A percentile compares a stretch with the other conserved stretches of the same genome.
Evolutionary conservation across 192 early-diverging fungal species (phyloP).

Genomic region (Linnemannia elongata): DNA sequence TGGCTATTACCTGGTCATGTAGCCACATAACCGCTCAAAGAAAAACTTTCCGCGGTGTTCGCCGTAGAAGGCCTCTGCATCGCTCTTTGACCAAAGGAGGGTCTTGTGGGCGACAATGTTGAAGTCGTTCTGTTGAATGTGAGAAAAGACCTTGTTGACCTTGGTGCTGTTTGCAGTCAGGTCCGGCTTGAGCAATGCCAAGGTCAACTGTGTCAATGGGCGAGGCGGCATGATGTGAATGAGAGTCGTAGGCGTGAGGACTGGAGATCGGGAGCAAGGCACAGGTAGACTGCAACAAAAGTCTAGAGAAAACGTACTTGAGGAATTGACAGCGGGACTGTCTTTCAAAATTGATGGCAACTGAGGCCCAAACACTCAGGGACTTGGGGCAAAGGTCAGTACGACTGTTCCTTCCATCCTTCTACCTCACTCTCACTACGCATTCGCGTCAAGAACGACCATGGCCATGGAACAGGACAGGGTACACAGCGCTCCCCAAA

Average conservation of each 20-base stretch:
- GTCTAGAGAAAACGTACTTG: too few relatives aligned
- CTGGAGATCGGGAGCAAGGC: background rate
- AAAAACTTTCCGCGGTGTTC: constrained; percentile 79
- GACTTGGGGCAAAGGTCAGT: background rate
- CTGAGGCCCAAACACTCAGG: background rate
- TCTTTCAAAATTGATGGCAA: constrained; percentile 3
- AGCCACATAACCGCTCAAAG: constrained; percentile 75
- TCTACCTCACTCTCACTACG: background rate
- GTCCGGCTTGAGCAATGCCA: constrained; percentile 83
- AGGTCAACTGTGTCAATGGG: constrained; percentile 64
- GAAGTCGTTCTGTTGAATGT: constrained; percentile 58
- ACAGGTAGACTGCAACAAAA: background rate
- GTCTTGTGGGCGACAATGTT: constrained; percentile 57
- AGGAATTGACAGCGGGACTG: background rate
- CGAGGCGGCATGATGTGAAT: constrained; percentile 33
- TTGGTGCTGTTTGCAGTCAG: constrained; percentile 70
- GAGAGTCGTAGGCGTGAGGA: background rate
- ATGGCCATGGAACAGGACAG: constrained; percentile 27
- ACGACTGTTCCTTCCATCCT: background rate
- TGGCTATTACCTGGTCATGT: constrained; percentile 74
- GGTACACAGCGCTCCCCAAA: background rate
- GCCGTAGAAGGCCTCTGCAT: constrained; percentile 75
- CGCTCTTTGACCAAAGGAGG: constrained; percentile 65
- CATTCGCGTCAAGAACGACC: background rate
- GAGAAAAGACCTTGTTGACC: constrained; percentile 56